Evolutionary conservation across 1,139 yeast species (phyloP).

Genomic region (Pichia sp.): DNA sequence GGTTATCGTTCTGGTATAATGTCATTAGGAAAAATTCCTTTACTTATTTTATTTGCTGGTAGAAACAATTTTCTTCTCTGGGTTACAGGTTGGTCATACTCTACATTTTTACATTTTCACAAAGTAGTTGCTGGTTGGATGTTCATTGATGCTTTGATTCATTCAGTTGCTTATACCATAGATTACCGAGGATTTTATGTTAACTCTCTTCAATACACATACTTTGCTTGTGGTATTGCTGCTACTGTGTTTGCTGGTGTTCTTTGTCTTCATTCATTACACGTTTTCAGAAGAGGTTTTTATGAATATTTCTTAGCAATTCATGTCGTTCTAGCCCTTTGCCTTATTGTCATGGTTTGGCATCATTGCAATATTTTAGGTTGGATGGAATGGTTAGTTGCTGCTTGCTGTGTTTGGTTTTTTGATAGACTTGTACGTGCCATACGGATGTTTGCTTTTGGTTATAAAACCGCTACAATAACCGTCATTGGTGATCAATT

Average conservation of each 20-base stretch:
- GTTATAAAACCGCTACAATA: constrained; percentile 31
- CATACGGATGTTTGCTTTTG: constrained; percentile 35
- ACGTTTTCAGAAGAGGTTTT: constrained; percentile 41
- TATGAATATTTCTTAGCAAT: constrained; percentile 41
- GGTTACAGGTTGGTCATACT: constrained; percentile 4
- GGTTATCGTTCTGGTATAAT: constrained; percentile 3
- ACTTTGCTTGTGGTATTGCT: constrained; percentile 36
- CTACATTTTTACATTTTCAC: constrained; percentile 6
- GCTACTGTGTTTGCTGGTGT: constrained; percentile 38
- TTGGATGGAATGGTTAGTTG: constrained; percentile 43
- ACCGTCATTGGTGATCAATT: constrained; percentile 34
- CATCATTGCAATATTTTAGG: constrained; percentile 38
- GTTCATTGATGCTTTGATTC: constrained; percentile 4
- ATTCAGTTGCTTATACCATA: constrained; percentile 2
- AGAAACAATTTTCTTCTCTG: constrained; percentile 3
- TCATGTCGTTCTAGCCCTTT: constrained; percentile 37
- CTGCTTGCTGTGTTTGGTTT: constrained; percentile 37
- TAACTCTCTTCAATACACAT: constrained; percentile 30
- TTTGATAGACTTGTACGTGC: constrained; percentile 38
- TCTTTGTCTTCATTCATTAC: constrained; percentile 43
- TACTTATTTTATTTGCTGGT: constrained; percentile 6
- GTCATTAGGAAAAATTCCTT: constrained; percentile 5
- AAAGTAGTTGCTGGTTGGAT: constrained; percentile 6
- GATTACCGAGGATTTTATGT: constrained; percentile 10
- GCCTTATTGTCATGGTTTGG: constrained; percentile 39